phyloP scores from a whole-genome alignment of 139 green algal genomes.

The Gonium pectorale region DNA sequence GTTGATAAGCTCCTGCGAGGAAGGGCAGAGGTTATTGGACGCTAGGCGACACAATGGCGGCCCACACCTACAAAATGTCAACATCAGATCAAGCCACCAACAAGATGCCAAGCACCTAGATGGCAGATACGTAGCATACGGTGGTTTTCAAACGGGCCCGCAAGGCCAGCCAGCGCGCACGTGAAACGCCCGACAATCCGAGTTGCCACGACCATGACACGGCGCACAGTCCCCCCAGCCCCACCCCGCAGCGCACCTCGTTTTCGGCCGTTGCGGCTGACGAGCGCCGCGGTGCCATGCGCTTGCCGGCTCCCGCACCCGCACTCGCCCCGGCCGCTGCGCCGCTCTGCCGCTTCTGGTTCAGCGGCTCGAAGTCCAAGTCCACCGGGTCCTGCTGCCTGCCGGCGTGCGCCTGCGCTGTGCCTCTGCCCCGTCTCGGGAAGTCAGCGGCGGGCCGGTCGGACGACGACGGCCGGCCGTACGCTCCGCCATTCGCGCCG shows the following conservation, averaged over 20 bases:
- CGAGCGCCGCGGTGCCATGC: neutral
- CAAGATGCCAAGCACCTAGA: neutral
- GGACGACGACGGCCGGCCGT: no score
- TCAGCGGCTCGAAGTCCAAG: neutral
- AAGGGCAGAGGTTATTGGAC: no score
- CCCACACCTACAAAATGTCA: neutral
- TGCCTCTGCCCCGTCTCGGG: no score
- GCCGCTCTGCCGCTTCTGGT: neutral
- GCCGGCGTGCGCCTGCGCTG: no score
- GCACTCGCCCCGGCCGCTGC: neutral
- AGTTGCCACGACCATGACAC: no score
- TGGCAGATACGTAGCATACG: no score
- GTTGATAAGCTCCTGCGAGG: slow-evolving; percentile 14
- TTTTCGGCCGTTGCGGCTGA: neutral
- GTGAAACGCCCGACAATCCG: no score
- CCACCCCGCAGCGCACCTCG: neutral
- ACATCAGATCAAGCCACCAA: neutral
- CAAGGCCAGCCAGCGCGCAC: neutral
- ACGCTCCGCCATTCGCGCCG: no score
- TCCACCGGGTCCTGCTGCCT: neutral
- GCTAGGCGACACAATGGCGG: neutral
- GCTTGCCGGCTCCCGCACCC: neutral
- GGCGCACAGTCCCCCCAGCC: no score
- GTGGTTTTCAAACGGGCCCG: no score
- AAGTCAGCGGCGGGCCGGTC: no score